Conservation (phyloP, 345 rosid genomes). For the Clarkia xantiana region DNA sequence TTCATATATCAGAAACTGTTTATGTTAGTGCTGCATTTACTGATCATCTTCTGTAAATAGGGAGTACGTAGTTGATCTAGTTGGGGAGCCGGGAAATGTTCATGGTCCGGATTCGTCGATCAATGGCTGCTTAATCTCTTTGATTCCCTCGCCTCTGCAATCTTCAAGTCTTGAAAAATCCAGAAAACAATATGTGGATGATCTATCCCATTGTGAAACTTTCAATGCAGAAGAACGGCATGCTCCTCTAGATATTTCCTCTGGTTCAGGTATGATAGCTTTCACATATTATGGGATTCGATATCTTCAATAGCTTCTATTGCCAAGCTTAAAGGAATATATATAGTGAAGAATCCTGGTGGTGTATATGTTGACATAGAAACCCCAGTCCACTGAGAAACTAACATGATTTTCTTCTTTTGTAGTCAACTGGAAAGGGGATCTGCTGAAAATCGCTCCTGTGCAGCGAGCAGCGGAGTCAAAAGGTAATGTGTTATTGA, state of each 20-base stretch:
- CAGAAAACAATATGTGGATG: constrained; percentile 29
- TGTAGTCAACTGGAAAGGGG: constrained; percentile 10
- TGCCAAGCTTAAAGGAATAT: too few species aligned
- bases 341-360: too few species aligned
- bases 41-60: constrained; percentile 27
- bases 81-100: constrained; percentile 80
- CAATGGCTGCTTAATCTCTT: constrained; percentile 47
- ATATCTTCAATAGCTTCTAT: too few species aligned
- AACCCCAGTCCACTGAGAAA: not conserved
- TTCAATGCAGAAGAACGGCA: constrained; percentile 14
- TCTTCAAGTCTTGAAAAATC: constrained; percentile 41
- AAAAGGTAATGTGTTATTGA: constrained; percentile 10
- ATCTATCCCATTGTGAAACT: constrained; percentile 18
- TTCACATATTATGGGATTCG: too few species aligned
- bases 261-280: not conserved
- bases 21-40: not conserved
- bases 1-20: not conserved
- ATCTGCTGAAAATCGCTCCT: constrained; percentile 8
- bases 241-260: constrained; percentile 18
- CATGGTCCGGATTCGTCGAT: constrained; percentile 79
- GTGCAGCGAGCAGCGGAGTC: constrained; percentile 17
- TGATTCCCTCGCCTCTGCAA: constrained; percentile 58
- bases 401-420: not conserved
- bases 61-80: constrained; percentile 94
- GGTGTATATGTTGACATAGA: too few species aligned